Percentiles rank a stretch among this genome's conserved stretches.
These are phyloP conservation scores for Noccaea bulbosa DNA, from an alignment of 345 rosid genomes.

Conservation along the genomic window DNA sequence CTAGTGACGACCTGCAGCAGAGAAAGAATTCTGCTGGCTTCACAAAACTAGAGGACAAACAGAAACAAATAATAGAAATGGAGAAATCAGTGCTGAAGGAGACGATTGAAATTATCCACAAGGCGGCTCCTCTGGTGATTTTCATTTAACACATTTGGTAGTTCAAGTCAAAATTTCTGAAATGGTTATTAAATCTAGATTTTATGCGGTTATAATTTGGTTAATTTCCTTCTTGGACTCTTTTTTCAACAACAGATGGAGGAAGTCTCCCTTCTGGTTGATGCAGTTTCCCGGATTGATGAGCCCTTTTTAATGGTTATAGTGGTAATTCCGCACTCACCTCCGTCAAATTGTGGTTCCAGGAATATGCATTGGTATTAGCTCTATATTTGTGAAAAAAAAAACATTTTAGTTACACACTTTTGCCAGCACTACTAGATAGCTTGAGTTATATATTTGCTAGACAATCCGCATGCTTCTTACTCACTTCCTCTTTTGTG, in stretches of 20 bases:
- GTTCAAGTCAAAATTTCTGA: conserved; percentile 46
- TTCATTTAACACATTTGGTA: conserved; percentile 57
- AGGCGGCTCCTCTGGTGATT: conserved; percentile 96
- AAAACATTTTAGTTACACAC: conserved; percentile 44
- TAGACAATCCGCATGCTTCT: conserved; percentile 19
- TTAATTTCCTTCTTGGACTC: conserved; percentile 45
- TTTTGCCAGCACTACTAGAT: conserved; percentile 41
- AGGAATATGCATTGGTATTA: conserved; percentile 90
- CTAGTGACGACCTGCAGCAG: conserved; percentile 42
- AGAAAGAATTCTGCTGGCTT: conserved; percentile 58
- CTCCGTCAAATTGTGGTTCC: conserved; percentile 97
- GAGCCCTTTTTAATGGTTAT: conserved; percentile 96
- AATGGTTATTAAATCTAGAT: conserved; percentile 35
- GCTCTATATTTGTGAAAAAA: conserved; percentile 73
- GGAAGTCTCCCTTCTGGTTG: conserved; percentile 90
- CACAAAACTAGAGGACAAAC: conserved; percentile 66
- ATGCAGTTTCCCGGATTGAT: conserved; percentile 86
- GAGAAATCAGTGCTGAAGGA: conserved; percentile 71
- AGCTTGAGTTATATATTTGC: conserved; percentile 23
- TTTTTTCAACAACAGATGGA: conserved; percentile 68
- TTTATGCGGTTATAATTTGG: conserved; percentile 32
- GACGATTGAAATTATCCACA: conserved; percentile 67
- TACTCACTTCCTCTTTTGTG: conserved; percentile 20
- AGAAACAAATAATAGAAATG: conserved; percentile 62
- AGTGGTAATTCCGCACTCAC: conserved; percentile 99